These are phyloP conservation scores for Rhynchospora breviuscula DNA, from an alignment of 176 grass and related monocot genomes.

Conservation along the genomic window DNA sequence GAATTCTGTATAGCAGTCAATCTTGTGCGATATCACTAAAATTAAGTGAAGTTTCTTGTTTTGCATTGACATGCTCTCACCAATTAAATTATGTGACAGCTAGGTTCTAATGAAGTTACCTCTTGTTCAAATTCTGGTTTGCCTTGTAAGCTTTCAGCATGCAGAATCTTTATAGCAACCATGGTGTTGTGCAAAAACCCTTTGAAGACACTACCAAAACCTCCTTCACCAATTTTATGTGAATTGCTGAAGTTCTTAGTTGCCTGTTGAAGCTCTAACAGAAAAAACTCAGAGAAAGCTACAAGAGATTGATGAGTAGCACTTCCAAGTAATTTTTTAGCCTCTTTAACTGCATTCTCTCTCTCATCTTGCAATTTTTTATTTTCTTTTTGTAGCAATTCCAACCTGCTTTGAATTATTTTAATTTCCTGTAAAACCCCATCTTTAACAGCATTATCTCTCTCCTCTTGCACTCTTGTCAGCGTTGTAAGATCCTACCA, in stretches of 20 bases:
- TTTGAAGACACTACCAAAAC: constrained; percentile 48
- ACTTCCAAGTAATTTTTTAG: constrained; percentile 15
- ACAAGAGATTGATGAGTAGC: neutral
- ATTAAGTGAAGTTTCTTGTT: too few relatives aligned
- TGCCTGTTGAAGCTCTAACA: constrained; percentile 41
- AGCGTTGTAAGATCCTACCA: too few relatives aligned
- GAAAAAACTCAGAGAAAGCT: constrained; percentile 28
- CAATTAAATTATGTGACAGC: too few relatives aligned
- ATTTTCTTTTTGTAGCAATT: constrained; percentile 1
- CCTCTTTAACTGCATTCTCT: constrained; percentile 34
- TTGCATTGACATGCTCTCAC: too few relatives aligned
- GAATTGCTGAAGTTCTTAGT: constrained; percentile 39
- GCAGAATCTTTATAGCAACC: constrained; percentile 47
- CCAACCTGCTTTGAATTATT: too few relatives aligned
- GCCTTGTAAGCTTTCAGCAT: constrained; percentile 37
- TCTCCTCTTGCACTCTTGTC: neutral
- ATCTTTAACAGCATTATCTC: neutral
- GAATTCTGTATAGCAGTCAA: too few relatives aligned
- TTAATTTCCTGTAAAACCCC: constrained; percentile 13
- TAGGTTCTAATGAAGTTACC: neutral
- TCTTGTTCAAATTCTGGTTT: constrained; percentile 24
- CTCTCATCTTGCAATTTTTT: constrained; percentile 27
- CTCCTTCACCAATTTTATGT: constrained; percentile 40
- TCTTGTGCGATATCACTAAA: too few relatives aligned
- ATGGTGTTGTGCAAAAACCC: constrained; percentile 44